Evolutionary conservation across 768 basidiomycete genomes (phyloP).

Genomic region (Coprinopsis marcescibilis): DNA sequence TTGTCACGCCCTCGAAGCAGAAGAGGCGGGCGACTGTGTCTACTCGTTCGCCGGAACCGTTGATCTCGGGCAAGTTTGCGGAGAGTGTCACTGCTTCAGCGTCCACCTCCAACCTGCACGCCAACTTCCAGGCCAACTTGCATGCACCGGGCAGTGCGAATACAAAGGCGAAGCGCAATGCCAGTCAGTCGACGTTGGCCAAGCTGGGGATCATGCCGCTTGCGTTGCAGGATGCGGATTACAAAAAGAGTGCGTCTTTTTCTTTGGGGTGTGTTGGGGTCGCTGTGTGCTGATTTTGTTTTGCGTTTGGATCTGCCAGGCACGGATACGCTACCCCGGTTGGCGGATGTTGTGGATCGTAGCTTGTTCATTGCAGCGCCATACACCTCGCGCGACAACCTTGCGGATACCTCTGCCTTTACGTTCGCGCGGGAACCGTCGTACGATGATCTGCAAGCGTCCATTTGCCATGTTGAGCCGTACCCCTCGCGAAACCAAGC

Average conservation of each 20-base stretch:
- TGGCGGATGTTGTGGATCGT: constrained; percentile 65
- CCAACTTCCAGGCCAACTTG: no score
- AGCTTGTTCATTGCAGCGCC: constrained; percentile 61
- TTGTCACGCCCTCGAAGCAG: constrained; percentile 38
- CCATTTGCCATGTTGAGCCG: constrained; percentile 59
- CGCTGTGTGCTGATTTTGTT: background rate
- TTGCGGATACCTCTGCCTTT: constrained; percentile 25
- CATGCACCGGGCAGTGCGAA: no score
- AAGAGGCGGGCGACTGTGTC: constrained; percentile 61
- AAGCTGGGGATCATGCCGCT: constrained; percentile 63
- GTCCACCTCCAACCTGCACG: constrained; percentile 28
- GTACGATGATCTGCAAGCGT: constrained; percentile 53
- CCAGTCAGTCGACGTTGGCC: constrained; percentile 48
- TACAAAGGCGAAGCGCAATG: constrained; percentile 48
- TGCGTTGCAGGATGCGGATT: constrained; percentile 59
- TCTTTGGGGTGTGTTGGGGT: background rate
- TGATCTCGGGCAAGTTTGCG: constrained; percentile 11
- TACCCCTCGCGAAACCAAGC: constrained; percentile 48
- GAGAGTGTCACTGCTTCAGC: constrained; percentile 38
- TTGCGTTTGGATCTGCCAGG: constrained; percentile 21
- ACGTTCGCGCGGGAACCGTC: constrained; percentile 24
- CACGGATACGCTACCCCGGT: constrained; percentile 41
- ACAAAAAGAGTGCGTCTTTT: constrained; percentile 48
- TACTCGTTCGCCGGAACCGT: constrained; percentile 44
- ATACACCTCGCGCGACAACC: constrained; percentile 33